These are phyloP conservation scores for Albizia julibrissin DNA, from an alignment of 306 rosid genomes.

Conservation along the genomic window DNA sequence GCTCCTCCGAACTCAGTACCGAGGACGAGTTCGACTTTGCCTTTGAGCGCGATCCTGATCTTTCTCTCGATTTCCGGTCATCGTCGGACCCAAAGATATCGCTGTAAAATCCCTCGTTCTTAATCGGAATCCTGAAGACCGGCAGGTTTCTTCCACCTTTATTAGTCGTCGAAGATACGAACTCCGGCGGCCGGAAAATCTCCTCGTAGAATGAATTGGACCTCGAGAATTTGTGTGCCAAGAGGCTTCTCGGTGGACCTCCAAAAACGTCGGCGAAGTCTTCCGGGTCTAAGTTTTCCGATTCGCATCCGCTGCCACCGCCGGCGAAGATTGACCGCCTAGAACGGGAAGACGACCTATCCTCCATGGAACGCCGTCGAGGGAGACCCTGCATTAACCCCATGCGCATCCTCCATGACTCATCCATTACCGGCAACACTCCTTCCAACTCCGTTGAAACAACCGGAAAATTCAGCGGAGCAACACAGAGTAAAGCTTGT, in stretches of 20 bases:
- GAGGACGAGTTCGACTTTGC: slow-evolving; percentile 75
- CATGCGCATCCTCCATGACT: slow-evolving; percentile 59
- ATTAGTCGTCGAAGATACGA: slow-evolving; percentile 18
- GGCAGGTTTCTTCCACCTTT: slow-evolving; percentile 57
- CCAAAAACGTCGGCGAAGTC: slow-evolving; percentile 88
- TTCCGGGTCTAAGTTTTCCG: slow-evolving; percentile 39
- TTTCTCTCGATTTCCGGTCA: slow-evolving; percentile 72
- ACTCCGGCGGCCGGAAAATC: slow-evolving; percentile 52
- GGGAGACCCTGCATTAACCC: slow-evolving; percentile 51
- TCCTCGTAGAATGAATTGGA: slow-evolving; percentile 55
- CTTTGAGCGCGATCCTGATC: slow-evolving; percentile 67
- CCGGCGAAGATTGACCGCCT: slow-evolving; percentile 37
- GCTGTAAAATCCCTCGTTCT: slow-evolving; percentile 57
- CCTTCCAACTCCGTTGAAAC: not conserved
- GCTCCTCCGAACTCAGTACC: slow-evolving; percentile 83
- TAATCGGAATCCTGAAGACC: slow-evolving; percentile 68
- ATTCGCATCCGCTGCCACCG: slow-evolving; percentile 3
- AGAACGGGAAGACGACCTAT: slow-evolving; percentile 24
- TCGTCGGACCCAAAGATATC: slow-evolving; percentile 77
- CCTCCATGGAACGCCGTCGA: slow-evolving; percentile 55
- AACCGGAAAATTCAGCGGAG: slow-evolving; percentile 28
- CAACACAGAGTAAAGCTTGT: slow-evolving; percentile 9
- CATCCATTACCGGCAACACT: slow-evolving; percentile 54
- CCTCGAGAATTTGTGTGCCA: slow-evolving; percentile 51
- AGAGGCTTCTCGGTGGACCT: slow-evolving; percentile 75